Conservation (phyloP, 306 rosid species). For the Vigna unguiculata region DNA sequence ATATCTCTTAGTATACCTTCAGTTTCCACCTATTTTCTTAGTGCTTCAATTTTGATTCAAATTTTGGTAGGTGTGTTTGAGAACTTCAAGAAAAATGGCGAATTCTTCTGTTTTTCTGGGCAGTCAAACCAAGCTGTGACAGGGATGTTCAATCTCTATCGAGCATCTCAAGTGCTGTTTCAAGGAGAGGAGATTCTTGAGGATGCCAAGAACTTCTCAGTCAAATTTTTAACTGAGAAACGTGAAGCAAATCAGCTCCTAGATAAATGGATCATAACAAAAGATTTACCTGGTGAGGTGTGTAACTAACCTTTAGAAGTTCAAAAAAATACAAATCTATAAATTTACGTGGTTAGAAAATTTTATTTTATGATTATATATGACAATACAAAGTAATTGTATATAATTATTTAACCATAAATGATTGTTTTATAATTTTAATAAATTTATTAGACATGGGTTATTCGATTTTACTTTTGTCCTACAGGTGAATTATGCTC, state of each 20-base stretch:
- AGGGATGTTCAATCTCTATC: constrained; percentile 66
- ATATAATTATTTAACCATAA: too few relatives aligned
- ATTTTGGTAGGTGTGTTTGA: constrained; percentile 59
- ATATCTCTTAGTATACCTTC: not conserved
- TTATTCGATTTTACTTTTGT: too few relatives aligned
- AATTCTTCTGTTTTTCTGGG: constrained; percentile 70
- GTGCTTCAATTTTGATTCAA: not conserved
- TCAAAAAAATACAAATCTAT: constrained; percentile 1
- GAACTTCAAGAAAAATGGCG: constrained; percentile 63
- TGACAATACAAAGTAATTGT: too few relatives aligned
- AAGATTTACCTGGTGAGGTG: constrained; percentile 89
- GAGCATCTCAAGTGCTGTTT: constrained; percentile 70
- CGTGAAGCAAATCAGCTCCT: constrained; percentile 61
- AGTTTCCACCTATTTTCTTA: not conserved
- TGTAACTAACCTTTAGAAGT: not conserved
- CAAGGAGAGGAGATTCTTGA: constrained; percentile 73
- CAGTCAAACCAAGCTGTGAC: constrained; percentile 80
- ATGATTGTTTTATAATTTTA: too few relatives aligned
- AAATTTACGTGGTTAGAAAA: not conserved
- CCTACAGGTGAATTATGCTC: constrained; percentile 68
- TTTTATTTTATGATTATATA: too few relatives aligned
- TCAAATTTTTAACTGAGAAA: constrained; percentile 61
- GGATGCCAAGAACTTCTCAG: constrained; percentile 62
- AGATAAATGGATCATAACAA: constrained; percentile 85
- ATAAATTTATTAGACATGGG: too few relatives aligned